Evolutionary conservation across 2,329 filamentous ascomycete species (phyloP).

Genomic region (Penicillium capsulatum): DNA sequence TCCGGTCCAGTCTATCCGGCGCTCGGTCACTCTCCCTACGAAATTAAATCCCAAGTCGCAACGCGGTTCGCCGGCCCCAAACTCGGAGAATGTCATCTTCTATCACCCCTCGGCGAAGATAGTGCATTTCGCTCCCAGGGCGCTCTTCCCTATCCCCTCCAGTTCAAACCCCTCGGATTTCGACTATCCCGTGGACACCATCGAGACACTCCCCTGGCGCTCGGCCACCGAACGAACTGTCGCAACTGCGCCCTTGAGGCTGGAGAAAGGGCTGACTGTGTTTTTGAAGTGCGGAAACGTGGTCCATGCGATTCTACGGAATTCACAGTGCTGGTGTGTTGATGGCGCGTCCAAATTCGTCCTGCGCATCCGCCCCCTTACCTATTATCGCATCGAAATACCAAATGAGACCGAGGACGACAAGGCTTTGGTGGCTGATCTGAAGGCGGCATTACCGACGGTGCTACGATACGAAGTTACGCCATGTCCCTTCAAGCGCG

Average conservation of each 20-base stretch:
- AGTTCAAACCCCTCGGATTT: constrained; percentile 40
- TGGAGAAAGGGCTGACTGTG: constrained; percentile 81
- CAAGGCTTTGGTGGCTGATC: constrained; percentile 57
- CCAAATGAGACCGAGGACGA: constrained; percentile 64
- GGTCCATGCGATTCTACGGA: constrained; percentile 79
- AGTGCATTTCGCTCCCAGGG: constrained; percentile 55
- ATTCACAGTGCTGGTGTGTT: constrained; percentile 91
- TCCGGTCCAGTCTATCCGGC: constrained; percentile 29
- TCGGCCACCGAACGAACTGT: constrained; percentile 76
- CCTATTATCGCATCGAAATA: constrained; percentile 88
- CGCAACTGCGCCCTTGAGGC: constrained; percentile 73
- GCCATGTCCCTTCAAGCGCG: constrained; percentile 74
- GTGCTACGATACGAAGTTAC: constrained; percentile 85
- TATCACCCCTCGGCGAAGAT: constrained; percentile 70
- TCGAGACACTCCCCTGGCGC: constrained; percentile 66
- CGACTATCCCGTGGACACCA: constrained; percentile 49
- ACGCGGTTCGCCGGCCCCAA: constrained; percentile 26
- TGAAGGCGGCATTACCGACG: constrained; percentile 66
- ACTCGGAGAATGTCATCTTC: constrained; percentile 55
- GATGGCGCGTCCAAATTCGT: constrained; percentile 80
- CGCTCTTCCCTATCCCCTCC: constrained; percentile 42
- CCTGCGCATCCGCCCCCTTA: constrained; percentile 75
- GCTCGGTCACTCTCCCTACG: constrained; percentile 36
- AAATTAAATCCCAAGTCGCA: constrained; percentile 29
- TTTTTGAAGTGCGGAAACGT: constrained; percentile 83